Evolutionary conservation across 2,329 filamentous ascomycete species (phyloP).

Genomic region (Lachnellula arida): DNA sequence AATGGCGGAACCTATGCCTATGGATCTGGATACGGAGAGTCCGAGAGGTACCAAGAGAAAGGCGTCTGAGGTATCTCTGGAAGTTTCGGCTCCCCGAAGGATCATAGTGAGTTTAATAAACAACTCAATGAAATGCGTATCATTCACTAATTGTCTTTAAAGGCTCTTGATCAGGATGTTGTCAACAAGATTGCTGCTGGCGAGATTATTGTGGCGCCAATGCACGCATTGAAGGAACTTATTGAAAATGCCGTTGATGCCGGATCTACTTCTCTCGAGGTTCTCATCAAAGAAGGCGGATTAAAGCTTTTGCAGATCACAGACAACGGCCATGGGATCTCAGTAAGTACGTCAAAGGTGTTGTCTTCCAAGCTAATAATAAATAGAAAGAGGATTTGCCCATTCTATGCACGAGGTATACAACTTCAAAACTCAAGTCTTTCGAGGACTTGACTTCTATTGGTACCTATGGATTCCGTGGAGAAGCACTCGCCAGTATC

Average conservation of each 20-base stretch:
- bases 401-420: slow-evolving; percentile 93
- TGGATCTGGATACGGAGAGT: slow-evolving; percentile 39
- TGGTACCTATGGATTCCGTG: slow-evolving; percentile 94
- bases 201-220: slow-evolving; percentile 95
- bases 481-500: slow-evolving; percentile 93
- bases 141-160: slow-evolving; percentile 29
- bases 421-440: slow-evolving; percentile 88
- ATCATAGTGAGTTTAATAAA: slow-evolving; percentile 37
- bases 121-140: neutral
- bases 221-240: slow-evolving; percentile 92
- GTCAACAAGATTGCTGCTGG: slow-evolving; percentile 98
- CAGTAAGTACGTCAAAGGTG: slow-evolving; percentile 50
- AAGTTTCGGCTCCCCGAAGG: slow-evolving; percentile 41
- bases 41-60: slow-evolving; percentile 42
- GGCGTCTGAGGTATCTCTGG: slow-evolving; percentile 38
- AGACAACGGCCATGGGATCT: slow-evolving; percentile 93
- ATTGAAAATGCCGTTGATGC: slow-evolving; percentile 98
- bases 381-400: slow-evolving; percentile 78
- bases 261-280: slow-evolving; percentile 86
- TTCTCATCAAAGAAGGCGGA: slow-evolving; percentile 90
- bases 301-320: slow-evolving; percentile 94
- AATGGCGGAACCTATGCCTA: slow-evolving; percentile 38
- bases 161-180: slow-evolving; percentile 86
- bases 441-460: slow-evolving; percentile 92
- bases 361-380: slow-evolving; percentile 4